A percentile compares a stretch with the other conserved stretches of the same genome.
These are phyloP conservation scores for Xylaria palmicola DNA, from an alignment of 495 filamentous ascomycete genomes.

Conservation along the genomic window DNA sequence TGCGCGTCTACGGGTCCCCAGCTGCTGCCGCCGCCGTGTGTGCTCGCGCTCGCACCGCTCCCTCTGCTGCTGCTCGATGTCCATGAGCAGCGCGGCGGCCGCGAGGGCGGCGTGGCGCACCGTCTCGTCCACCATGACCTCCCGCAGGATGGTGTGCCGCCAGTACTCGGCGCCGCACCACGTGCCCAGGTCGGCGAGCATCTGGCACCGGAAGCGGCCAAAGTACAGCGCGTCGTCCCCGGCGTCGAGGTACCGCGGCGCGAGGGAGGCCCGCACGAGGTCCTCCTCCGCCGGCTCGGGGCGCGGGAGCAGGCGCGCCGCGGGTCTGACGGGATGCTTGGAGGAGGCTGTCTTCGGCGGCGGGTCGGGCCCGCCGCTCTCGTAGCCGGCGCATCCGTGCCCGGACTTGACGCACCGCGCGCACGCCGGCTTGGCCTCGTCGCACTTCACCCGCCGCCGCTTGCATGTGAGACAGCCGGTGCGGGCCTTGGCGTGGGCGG, in stretches of 20 bases:
- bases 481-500: slow-evolving; percentile 28
- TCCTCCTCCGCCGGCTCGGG: neutral
- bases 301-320: neutral
- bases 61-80: slow-evolving; percentile 14
- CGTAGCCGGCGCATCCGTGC: slow-evolving; percentile 56
- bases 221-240: slow-evolving; percentile 30
- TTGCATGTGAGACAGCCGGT: slow-evolving; percentile 37
- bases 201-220: slow-evolving; percentile 19
- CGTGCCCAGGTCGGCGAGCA: slow-evolving; percentile 13
- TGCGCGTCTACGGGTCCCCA: neutral
- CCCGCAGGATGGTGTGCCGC: slow-evolving; percentile 17
- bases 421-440: slow-evolving; percentile 58
- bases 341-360: neutral
- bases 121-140: slow-evolving; percentile 17
- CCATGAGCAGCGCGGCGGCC: slow-evolving; percentile 18
- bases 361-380: slow-evolving; percentile 12
- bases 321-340: neutral
- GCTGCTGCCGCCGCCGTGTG: neutral
- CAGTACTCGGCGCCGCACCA: slow-evolving; percentile 23
- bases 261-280: slow-evolving; percentile 14
- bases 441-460: slow-evolving; percentile 52
- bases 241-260: slow-evolving; percentile 20
- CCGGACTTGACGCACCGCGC: slow-evolving; percentile 53
- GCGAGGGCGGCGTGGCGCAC: slow-evolving; percentile 20
- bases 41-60: neutral